Conservation (phyloP, 139 green algal genomes). For the Chlamydomonas sphaeroides region DNA sequence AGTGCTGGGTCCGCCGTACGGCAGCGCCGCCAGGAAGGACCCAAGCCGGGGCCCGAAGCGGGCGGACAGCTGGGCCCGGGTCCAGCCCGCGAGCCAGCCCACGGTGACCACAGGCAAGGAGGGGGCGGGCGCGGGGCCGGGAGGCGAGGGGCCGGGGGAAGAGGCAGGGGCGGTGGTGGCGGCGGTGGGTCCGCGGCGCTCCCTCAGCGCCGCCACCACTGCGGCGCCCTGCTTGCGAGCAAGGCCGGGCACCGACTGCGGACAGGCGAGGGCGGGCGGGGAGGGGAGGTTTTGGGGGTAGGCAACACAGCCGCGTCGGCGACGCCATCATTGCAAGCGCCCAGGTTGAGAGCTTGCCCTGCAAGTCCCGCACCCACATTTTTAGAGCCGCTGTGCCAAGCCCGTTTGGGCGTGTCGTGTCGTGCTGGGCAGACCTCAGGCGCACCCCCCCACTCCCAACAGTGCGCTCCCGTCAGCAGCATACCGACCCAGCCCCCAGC, state of each 20-base stretch:
- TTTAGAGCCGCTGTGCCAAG: background rate
- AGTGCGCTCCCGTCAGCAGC: too few relatives aligned
- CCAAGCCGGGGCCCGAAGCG: constrained; percentile 13
- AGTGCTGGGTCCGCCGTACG: background rate
- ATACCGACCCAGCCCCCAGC: too few relatives aligned
- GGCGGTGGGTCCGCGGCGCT: constrained; percentile 29
- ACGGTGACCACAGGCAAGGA: too few relatives aligned
- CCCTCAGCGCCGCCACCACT: constrained; percentile 47
- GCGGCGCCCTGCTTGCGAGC: constrained; percentile 50
- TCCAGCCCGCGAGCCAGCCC: too few relatives aligned
- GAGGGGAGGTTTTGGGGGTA: background rate
- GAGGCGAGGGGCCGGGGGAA: too few relatives aligned
- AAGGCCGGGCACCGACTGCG: constrained; percentile 34
- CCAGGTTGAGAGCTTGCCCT: background rate
- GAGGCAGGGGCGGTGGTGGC: too few relatives aligned
- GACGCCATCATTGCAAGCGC: background rate
- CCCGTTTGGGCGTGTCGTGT: too few relatives aligned
- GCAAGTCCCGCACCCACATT: too few relatives aligned
- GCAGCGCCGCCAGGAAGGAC: constrained; percentile 17
- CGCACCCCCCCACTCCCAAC: too few relatives aligned
- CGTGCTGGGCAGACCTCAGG: background rate
- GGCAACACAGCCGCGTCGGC: too few relatives aligned
- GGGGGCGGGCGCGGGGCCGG: too few relatives aligned
- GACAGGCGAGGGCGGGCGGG: too few relatives aligned
- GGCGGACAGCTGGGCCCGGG: background rate